Base-by-base conservation (phyloP, 441 rosid genomes). In the Lepidium campestre region DNA sequence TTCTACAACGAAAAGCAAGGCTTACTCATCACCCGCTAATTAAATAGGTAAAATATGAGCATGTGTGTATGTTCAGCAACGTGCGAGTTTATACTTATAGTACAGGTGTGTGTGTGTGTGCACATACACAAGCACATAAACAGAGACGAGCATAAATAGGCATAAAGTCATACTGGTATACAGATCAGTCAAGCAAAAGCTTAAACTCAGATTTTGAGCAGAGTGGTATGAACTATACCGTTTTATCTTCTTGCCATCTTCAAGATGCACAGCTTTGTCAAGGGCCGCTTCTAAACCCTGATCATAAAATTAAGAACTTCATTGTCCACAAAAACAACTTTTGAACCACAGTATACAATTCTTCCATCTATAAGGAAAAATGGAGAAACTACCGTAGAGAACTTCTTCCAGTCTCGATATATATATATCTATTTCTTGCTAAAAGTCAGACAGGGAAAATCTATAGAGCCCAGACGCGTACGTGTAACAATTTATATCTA, bases 261-360 rank as follows among this genome's bases (percentile, higher is more conserved):
- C 99, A 77, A 75, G 81, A 81, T 92, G 93, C 73, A 92, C 96
- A 58, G 92, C 96, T 81, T 95, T 88, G 86, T 95, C 98, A 54
- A 95, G 99, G 72, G 85, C 97, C 40, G 97, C 98, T 87, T 95
- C 99, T 76, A 95, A 78, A 73, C 98, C 98, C 98, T 94, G 73
- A 66, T 62, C 31, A 34, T 34, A 73, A 47, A 63, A 54, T 46
- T 22, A 39, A 58, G 42, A 61, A 53, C 35, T 58, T 61, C 46
- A 68, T 57, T 52, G 67, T 56, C 70, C 60, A 22, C 59, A 53
- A 13, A 71, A 57, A 57, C 19, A 60, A 68, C 53, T 40, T 36
- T 49, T 48, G 46, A 45, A 58, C 69, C n/a, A 60, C 44, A 37
- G 36, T 10, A 48, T 17, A 74, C 47, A 32, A 25, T 59, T 47